phyloP scores from a whole-genome alignment of 805 yeast species.

The Kregervanrija pseudodelftensis region DNA sequence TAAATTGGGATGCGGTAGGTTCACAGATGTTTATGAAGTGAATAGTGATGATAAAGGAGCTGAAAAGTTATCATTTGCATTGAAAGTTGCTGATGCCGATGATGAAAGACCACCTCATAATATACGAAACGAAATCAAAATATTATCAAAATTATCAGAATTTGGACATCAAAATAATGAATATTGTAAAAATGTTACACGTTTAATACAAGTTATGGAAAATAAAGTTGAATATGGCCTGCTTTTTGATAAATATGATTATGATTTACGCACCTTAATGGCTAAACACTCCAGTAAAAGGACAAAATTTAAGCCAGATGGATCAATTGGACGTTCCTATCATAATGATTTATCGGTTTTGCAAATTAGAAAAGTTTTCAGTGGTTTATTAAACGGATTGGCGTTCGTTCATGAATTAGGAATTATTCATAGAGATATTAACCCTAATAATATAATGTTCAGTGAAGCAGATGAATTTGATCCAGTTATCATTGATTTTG shows the following conservation, averaged over 20 bases:
- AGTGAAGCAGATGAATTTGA: conserved; percentile 14
- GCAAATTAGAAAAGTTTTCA: conserved; percentile 26
- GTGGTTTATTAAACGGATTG: conserved; percentile 39
- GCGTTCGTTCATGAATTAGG: conserved; percentile 62
- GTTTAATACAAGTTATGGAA: conserved; percentile 10
- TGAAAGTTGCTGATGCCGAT: conserved; percentile 43
- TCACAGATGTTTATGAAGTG: conserved; percentile 31
- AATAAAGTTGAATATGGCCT: conserved; percentile 31
- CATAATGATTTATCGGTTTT: conserved; percentile 12
- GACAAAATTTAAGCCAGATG: conserved; percentile 15
- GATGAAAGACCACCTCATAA: conserved; percentile 49
- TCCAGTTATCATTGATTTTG: conserved; percentile 36
- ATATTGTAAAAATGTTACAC: conserved; percentile 10
- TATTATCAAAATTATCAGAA: conserved; percentile 33
- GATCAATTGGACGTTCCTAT: conserved; percentile 5
- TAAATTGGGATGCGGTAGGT: conserved; percentile 36
- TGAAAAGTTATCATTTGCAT: conserved; percentile 26
- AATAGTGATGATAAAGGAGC: neutral
- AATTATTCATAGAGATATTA: conserved; percentile 65
- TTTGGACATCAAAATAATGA: conserved; percentile 13
- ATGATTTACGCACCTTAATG: conserved; percentile 31
- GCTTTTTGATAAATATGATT: conserved; percentile 34
- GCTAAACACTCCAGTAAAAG: conserved; percentile 27
- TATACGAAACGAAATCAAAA: conserved; percentile 36
- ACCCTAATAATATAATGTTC: conserved; percentile 56